Evolutionary conservation across 2,329 filamentous ascomycete species (phyloP), one percentile per base, ranked within the genome.

Genomic region (Tolypocladium ophioglossoides): DNA sequence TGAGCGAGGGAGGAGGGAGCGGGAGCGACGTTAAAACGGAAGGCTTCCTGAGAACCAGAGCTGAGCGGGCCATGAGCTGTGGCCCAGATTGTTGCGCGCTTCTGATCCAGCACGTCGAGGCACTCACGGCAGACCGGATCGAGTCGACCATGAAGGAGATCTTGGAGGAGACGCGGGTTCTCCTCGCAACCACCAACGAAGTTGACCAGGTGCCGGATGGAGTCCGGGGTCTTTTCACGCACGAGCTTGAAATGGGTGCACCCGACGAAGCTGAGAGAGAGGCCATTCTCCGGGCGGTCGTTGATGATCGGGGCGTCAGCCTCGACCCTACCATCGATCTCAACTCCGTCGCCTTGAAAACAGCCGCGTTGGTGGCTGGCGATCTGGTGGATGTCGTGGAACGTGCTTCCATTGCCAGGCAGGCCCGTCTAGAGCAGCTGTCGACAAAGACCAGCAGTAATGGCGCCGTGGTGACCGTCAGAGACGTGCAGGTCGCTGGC

Each of bases 351-450:
- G 94, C 94, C 0, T 79, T 99, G 51, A 97, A 97, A 74, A 99
- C 94, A 10, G 94, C 94, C 8, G 94, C 94, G 2, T 77, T 99
- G 9, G 94, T 99, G 3, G 94, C 94, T 22, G 94, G 91, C 16
- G 92, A 99, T 66, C 74, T 99, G 11, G 86, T 95, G 1, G 94
- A 99, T 65, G 92, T 99, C 0, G 89, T 96, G 35, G 91, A 96
- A 64, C 83, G 94, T 49, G 94, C 94, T 1, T 76, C 89, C 1
- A 84, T 92, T 12, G 90, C 90, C 8, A 84, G 88, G 58, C 81
- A 80, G 46, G 78, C 83, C 40, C 86, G 94, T 4, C 77, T 99
- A 1, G 87, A 95, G 67, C 73, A 78, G 22, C 76, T 97, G 10
- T 86, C 89, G 0, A 67, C 65, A 12, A 74, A 74, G 52, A 68